A percentile compares a stretch with the other conserved stretches of the same genome.
These are phyloP conservation scores for Mortierella sp. DNA, from an alignment of 371 early-diverging fungal genomes.

Conservation along the genomic window DNA sequence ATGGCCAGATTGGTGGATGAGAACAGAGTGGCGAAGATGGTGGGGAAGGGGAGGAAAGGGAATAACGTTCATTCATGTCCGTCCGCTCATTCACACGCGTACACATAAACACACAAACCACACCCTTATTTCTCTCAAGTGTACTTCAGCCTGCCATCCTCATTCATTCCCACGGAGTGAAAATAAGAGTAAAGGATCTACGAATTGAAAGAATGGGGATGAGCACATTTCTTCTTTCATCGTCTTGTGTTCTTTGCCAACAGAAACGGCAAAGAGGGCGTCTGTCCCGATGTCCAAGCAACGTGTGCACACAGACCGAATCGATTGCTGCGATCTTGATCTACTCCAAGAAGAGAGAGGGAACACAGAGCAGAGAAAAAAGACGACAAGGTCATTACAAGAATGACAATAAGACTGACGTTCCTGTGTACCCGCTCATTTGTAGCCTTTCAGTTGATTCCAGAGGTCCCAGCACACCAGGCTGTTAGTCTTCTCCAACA, in stretches of 20 bases:
- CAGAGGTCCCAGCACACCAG: neutral
- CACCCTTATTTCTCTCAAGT: neutral
- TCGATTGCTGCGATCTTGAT: conserved; percentile 12
- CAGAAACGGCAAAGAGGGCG: neutral
- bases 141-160: neutral
- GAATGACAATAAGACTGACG: neutral
- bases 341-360: neutral
- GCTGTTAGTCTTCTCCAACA: no score
- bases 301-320: conserved; percentile 7
- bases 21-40: no score
- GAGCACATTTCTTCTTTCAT: neutral
- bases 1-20: neutral
- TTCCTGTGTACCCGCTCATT: neutral
- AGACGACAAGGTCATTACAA: neutral
- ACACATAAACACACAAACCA: neutral
- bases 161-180: neutral
- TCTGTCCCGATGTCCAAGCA: neutral
- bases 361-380: neutral
- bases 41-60: neutral
- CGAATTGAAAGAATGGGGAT: neutral
- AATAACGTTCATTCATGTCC: neutral
- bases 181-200: neutral
- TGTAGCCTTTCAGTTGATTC: neutral
- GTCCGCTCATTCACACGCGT: no score
- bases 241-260: no score